Percentiles rank a stretch among this genome's conserved stretches.
Conservation (phyloP, 495 filamentous ascomycete species). For the Annulohypoxylon moriforme region DNA sequence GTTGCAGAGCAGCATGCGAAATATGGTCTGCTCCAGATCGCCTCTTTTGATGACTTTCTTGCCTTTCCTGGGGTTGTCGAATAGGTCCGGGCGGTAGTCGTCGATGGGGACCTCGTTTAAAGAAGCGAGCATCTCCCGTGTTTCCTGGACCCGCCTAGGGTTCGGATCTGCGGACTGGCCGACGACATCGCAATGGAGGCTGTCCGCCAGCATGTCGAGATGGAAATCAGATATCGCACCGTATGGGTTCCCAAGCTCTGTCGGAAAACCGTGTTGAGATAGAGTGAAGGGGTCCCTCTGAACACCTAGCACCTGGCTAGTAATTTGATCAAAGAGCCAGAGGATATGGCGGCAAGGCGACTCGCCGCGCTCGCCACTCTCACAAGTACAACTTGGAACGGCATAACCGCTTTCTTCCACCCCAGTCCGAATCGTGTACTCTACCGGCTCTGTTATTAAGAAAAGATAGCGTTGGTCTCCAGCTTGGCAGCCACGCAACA, state of each 20-base stretch:
- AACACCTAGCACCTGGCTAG: constrained; percentile 53
- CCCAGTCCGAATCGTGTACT: constrained; percentile 58
- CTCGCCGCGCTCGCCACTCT: constrained; percentile 45
- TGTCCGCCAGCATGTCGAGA: constrained; percentile 59
- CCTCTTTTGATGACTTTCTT: constrained; percentile 49
- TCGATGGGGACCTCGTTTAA: constrained; percentile 51
- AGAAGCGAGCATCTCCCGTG: constrained; percentile 57
- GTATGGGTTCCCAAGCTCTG: constrained; percentile 57
- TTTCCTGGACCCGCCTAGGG: constrained; percentile 52
- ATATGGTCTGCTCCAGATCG: constrained; percentile 59
- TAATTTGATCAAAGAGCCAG: constrained; percentile 60
- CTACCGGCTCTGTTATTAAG: constrained; percentile 59
- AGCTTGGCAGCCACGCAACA: constrained; percentile 55
- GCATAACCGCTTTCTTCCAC: constrained; percentile 51
- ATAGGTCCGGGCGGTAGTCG: constrained; percentile 55
- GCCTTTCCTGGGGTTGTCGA: constrained; percentile 38
- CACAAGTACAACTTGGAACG: constrained; percentile 55
- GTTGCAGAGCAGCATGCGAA: constrained; percentile 59
- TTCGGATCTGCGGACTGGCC: constrained; percentile 48
- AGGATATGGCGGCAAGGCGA: constrained; percentile 60
- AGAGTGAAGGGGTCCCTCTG: constrained; percentile 51
- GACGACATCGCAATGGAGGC: constrained; percentile 55
- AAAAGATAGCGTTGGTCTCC: constrained; percentile 59
- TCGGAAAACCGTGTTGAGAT: constrained; percentile 51
- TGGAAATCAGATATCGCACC: constrained; percentile 55